phyloP scores from a whole-genome alignment of 139 green algal species.

The Zygnema cylindricum region DNA sequence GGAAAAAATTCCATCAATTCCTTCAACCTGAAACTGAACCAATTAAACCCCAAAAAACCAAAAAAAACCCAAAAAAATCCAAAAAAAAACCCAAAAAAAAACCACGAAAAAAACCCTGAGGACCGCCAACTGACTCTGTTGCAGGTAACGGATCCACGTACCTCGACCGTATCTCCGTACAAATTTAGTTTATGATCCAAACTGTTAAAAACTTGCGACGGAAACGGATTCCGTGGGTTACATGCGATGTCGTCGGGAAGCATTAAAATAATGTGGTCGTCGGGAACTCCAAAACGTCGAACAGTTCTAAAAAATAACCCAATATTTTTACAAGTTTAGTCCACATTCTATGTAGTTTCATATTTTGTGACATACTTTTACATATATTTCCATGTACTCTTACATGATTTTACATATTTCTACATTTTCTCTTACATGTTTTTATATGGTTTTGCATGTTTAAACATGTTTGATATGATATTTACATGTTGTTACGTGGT shows the following conservation, averaged over 20 bases:
- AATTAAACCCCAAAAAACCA: too few relatives aligned
- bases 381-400: not conserved
- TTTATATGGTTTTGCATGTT: not conserved
- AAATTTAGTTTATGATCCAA: conserved; percentile 75
- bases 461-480: not conserved
- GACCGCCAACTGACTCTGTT: too few relatives aligned
- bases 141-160: not conserved
- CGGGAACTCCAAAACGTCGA: conserved; percentile 85
- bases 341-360: not conserved
- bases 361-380: not conserved
- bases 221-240: conserved; percentile 81
- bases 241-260: conserved; percentile 88
- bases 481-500: not conserved
- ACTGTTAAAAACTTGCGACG: conserved; percentile 77
- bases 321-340: not conserved
- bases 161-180: conserved; percentile 82
- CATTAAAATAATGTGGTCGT: conserved; percentile 94
- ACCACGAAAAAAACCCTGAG: too few relatives aligned
- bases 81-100: too few relatives aligned
- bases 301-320: conserved; percentile 59
- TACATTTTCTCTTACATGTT: not conserved
- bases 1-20: too few relatives aligned
- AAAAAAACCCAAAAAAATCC: too few relatives aligned
- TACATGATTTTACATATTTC: too few relatives aligned
- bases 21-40: too few relatives aligned